Evolutionary conservation across 352 stramenopile genomes (phyloP).

Genomic region (Lagenidium giganteum): DNA sequence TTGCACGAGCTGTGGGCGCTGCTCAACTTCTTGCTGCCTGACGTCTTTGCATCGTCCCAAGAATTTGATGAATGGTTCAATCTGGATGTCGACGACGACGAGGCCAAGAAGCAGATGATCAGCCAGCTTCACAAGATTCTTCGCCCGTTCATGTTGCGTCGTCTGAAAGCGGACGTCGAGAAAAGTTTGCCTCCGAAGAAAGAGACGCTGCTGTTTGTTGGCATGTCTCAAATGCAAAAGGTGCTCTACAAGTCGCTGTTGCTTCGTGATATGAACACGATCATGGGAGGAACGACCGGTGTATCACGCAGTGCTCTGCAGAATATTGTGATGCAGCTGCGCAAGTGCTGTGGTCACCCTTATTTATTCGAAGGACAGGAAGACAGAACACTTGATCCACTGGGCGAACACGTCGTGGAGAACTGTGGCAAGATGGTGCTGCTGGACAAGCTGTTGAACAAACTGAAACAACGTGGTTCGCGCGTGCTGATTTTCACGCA

Average conservation of each 20-base stretch:
- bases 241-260: conserved; percentile 96
- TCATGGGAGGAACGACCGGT: conserved; percentile 56
- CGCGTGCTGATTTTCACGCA: conserved; percentile 92
- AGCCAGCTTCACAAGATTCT: conserved; percentile 85
- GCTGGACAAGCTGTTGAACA: conserved; percentile 90
- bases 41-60: conserved; percentile 88
- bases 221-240: conserved; percentile 93
- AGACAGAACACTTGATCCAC: conserved; percentile 89
- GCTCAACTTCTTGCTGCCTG: conserved; percentile 92
- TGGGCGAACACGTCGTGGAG: conserved; percentile 96
- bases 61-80: conserved; percentile 90
- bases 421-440: conserved; percentile 98
- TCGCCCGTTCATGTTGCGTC: conserved; percentile 95
- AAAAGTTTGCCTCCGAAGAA: conserved; percentile 97
- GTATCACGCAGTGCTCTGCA: conserved; percentile 78
- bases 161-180: conserved; percentile 99
- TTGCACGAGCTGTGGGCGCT: conserved; percentile 93
- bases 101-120: conserved; percentile 90
- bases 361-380: conserved; percentile 96
- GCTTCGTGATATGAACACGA: conserved; percentile 93
- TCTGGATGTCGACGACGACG: conserved; percentile 80
- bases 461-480: conserved; percentile 83
- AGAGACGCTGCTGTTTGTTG: conserved; percentile 93
- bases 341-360: conserved; percentile 88
- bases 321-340: conserved; percentile 87